Conservation (phyloP, 2,329 filamentous ascomycete genomes). For the Fusarium keratoplasticum region DNA sequence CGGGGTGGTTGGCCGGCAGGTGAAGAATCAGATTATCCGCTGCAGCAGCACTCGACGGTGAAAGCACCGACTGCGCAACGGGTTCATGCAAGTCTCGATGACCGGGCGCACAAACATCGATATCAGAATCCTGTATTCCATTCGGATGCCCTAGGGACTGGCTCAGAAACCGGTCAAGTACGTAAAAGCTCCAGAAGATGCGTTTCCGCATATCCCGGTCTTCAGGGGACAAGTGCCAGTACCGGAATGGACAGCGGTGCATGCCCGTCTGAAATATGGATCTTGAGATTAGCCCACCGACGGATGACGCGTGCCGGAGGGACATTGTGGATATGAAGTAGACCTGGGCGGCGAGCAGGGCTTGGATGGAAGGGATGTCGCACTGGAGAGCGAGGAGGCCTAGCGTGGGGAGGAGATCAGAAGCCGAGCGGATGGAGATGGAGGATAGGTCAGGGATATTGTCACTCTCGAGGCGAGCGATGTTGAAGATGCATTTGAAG, state of each 20-base stretch:
- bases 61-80: slow-evolving; percentile 4
- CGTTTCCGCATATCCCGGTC: slow-evolving; percentile 51
- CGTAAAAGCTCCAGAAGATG: slow-evolving; percentile 55
- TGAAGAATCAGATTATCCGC: slow-evolving; percentile 13
- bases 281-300: slow-evolving; percentile 59
- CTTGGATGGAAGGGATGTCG: slow-evolving; percentile 60
- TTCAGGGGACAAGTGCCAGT: slow-evolving; percentile 54
- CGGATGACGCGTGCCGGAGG: slow-evolving; percentile 59
- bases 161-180: slow-evolving; percentile 51
- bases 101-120: slow-evolving; percentile 52
- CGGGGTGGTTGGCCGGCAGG: slow-evolving; percentile 14
- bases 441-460: slow-evolving; percentile 34
- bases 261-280: slow-evolving; percentile 62
- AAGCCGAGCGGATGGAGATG: slow-evolving; percentile 52
- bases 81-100: slow-evolving; percentile 40
- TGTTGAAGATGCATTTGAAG: slow-evolving; percentile 63
- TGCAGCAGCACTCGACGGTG: neutral
- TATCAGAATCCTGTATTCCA: slow-evolving; percentile 50
- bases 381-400: slow-evolving; percentile 53
- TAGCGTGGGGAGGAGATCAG: slow-evolving; percentile 52
- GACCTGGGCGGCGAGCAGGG: slow-evolving; percentile 60
- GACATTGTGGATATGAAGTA: slow-evolving; percentile 62
- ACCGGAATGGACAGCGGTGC: slow-evolving; percentile 64
- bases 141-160: slow-evolving; percentile 52
- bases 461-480: slow-evolving; percentile 50